These are phyloP conservation scores for Dendrocalamus latiflorus DNA, from an alignment of 202 grass and related monocot genomes.

Conservation along the genomic window DNA sequence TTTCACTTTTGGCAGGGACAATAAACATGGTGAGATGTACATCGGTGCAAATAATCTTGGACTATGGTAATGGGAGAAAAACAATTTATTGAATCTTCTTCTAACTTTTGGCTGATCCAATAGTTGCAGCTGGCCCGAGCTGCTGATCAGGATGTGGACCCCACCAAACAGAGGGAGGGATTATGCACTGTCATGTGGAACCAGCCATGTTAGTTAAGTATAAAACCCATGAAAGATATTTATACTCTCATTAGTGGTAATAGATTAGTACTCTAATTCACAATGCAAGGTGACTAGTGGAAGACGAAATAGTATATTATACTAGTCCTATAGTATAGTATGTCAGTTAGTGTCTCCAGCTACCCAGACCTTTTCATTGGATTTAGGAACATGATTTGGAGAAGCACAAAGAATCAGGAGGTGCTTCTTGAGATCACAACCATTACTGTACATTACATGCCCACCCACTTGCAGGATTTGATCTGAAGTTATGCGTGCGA, in stretches of 20 bases:
- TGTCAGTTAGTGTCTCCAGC: no score
- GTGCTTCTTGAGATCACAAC: no score
- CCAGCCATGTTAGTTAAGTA: neutral
- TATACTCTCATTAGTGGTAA: neutral
- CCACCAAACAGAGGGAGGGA: neutral
- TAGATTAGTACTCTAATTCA: no score
- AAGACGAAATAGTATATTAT: no score
- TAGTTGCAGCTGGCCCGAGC: constrained; percentile 16
- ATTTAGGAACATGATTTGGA: no score
- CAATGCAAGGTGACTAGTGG: no score
- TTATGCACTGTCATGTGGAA: neutral
- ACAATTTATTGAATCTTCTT: neutral
- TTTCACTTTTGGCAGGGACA: neutral
- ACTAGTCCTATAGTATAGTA: no score
- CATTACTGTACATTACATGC: no score
- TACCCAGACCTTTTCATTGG: no score
- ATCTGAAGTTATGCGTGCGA: no score
- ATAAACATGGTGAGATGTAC: neutral
- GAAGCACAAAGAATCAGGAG: no score
- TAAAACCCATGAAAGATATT: neutral
- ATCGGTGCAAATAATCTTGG: neutral
- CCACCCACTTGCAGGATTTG: no score
- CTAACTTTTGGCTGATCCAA: constrained; percentile 28
- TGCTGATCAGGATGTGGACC: neutral
- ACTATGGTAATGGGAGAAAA: neutral